Conservation (phyloP, 179 eudicot species). For the Beta corolliflora region DNA sequence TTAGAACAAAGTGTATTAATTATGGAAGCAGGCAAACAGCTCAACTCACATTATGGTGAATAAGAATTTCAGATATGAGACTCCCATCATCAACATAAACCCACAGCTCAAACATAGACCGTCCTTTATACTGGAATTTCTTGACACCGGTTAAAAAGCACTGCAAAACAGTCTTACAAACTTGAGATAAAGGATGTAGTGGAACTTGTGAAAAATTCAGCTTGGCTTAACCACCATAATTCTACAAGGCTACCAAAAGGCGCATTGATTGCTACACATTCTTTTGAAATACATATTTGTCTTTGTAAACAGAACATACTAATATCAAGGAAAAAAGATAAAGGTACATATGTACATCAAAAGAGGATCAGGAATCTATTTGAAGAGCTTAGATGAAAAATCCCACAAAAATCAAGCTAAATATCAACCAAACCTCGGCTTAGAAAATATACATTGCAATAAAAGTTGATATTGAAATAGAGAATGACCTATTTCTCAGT, state of each 20-base stretch:
- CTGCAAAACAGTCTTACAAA: conserved; percentile 40
- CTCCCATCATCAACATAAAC: conserved; percentile 91
- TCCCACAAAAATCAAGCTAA: neutral
- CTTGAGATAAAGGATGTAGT: neutral
- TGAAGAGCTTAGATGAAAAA: neutral
- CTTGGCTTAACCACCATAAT: neutral
- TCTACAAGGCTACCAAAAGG: neutral
- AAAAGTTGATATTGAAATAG: too few relatives aligned
- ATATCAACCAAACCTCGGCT: neutral
- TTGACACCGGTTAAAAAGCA: conserved; percentile 75
- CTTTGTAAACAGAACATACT: neutral
- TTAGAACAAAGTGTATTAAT: neutral
- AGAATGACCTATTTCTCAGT: too few relatives aligned
- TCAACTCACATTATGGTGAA: conserved; percentile 75
- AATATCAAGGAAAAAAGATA: neutral
- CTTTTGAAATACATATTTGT: neutral
- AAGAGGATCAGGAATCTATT: neutral
- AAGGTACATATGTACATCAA: neutral
- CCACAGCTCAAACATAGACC: conserved; percentile 57
- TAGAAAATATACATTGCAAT: neutral
- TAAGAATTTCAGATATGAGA: conserved; percentile 65
- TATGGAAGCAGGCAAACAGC: conserved; percentile 4
- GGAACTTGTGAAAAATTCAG: neutral
- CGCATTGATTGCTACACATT: neutral
- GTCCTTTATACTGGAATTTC: conserved; percentile 56